Evolutionary conservation across 179 eudicot genomes (phyloP), one percentile per base, ranked within the genome.

Genomic region (Monotropa hypopitys): DNA sequence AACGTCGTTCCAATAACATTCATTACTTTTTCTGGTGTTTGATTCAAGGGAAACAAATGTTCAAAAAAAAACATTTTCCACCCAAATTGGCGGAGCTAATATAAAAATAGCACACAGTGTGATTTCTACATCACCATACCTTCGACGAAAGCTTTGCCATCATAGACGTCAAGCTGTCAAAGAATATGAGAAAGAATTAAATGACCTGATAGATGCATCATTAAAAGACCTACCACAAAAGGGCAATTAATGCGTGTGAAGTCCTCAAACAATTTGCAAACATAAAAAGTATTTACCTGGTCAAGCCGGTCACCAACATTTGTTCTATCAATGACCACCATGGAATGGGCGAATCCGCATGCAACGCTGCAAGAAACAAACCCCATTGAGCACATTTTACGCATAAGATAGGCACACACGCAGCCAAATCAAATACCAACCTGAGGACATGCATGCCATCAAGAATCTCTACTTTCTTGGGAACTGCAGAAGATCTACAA

Each of bases 381-480:
- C 28, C 63, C 54, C 7, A 65, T 20, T 81, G 50, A 72, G 67
- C 61, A 49, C 42, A 50, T 11, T 38, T 42, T 50, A 38, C 49
- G 15, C 56, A 49, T 20, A 51, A 77, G 65, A 33, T 54, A 30
- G 5, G 40, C 53, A 30, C 20, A 0, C 2, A 40, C 23, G 8
- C 32, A 26, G 45, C 20, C 67, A 12, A 4, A 26, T 23, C 33
- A 62, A 80, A 65, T 18, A 81, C 86, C 33, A 81, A 96, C 99
- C 96, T 93, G 83, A 96, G 86, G 67, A 96, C 97, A 84, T 96
- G 99, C 99, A 96, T 91, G 85, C 99, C 97, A 79, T 95, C 98
- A 15, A 96, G 91, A 84, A 84, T 83, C 53, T 96, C 99, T 12
- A 96, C 99, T 77, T 96, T 96, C 86, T 96, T 96, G 30, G 99